phyloP scores from a whole-genome alignment of 2,329 filamentous ascomycete genomes.

The Venturia effusa region DNA sequence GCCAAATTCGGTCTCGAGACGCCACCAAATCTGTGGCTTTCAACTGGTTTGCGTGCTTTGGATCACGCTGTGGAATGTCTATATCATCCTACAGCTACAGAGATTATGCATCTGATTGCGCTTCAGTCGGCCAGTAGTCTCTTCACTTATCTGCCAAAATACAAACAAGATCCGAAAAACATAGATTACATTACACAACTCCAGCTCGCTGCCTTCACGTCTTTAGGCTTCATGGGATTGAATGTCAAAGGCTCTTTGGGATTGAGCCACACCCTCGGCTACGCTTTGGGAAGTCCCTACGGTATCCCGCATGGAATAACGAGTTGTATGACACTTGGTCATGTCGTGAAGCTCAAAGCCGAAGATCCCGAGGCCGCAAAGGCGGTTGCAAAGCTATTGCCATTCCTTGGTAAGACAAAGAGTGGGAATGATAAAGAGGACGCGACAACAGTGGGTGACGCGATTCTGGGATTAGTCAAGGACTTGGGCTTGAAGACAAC shows the following conservation, averaged over 20 bases:
- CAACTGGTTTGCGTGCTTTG: slow-evolving; percentile 42
- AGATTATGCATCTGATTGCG: slow-evolving; percentile 36
- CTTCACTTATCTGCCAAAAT: slow-evolving; percentile 38
- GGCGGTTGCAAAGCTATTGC: slow-evolving; percentile 34
- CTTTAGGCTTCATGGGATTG: slow-evolving; percentile 38
- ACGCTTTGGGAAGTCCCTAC: slow-evolving; percentile 45
- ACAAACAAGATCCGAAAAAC: slow-evolving; percentile 34
- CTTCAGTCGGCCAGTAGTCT: slow-evolving; percentile 35
- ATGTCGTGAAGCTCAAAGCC: slow-evolving; percentile 44
- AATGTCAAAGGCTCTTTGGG: slow-evolving; percentile 42
- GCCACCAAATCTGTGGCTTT: slow-evolving; percentile 38
- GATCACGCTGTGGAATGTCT: slow-evolving; percentile 46
- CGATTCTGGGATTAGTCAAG: slow-evolving; percentile 32
- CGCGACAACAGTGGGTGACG: slow-evolving; percentile 34
- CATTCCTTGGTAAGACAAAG: slow-evolving; percentile 30
- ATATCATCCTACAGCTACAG: slow-evolving; percentile 41
- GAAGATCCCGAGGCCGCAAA: slow-evolving; percentile 32
- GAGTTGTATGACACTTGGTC: slow-evolving; percentile 42
- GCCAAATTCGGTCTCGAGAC: slow-evolving; percentile 40
- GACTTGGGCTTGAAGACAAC: slow-evolving; percentile 33
- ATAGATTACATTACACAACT: slow-evolving; percentile 39
- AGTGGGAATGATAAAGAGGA: slow-evolving; percentile 32
- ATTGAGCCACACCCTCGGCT: slow-evolving; percentile 34
- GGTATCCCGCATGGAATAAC: slow-evolving; percentile 47
- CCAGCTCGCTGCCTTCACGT: slow-evolving; percentile 42